Evolutionary conservation across 2,329 filamentous ascomycete species (phyloP).

Genomic region (Graphilbum sp.): DNA sequence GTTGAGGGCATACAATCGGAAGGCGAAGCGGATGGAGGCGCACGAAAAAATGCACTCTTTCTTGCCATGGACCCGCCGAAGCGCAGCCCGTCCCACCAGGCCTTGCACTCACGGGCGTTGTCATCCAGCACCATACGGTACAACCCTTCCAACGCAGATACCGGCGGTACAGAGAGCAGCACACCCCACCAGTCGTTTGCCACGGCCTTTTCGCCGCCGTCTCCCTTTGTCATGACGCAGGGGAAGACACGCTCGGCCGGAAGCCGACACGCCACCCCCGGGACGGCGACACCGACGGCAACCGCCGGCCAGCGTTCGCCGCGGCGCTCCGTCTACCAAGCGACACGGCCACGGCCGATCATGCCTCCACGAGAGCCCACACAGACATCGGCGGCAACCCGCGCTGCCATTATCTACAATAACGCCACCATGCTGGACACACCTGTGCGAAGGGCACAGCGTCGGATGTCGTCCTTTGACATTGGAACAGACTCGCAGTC

Average conservation of each 20-base stretch:
- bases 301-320: conserved; percentile 25
- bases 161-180: background rate
- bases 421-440: conserved; percentile 24
- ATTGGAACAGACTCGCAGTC: conserved; percentile 36
- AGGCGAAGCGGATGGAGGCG: background rate
- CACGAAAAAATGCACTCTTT: background rate
- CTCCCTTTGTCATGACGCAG: conserved; percentile 18
- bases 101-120: conserved; percentile 51
- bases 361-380: conserved; percentile 33
- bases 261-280: conserved; percentile 24
- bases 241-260: conserved; percentile 14
- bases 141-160: conserved; percentile 37
- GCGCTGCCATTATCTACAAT: conserved; percentile 29
- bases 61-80: conserved; percentile 2
- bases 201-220: conserved; percentile 22
- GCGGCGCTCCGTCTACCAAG: conserved; percentile 18
- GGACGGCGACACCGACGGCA: conserved; percentile 14
- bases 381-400: conserved; percentile 37
- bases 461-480: conserved; percentile 47
- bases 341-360: conserved; percentile 36
- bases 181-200: background rate
- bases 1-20: conserved; percentile 3
- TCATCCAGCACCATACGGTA: conserved; percentile 77
- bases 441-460: conserved; percentile 21
- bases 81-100: conserved; percentile 10